phyloP scores from a whole-genome alignment of 805 yeast genomes.

The Candida rishiriensis region DNA sequence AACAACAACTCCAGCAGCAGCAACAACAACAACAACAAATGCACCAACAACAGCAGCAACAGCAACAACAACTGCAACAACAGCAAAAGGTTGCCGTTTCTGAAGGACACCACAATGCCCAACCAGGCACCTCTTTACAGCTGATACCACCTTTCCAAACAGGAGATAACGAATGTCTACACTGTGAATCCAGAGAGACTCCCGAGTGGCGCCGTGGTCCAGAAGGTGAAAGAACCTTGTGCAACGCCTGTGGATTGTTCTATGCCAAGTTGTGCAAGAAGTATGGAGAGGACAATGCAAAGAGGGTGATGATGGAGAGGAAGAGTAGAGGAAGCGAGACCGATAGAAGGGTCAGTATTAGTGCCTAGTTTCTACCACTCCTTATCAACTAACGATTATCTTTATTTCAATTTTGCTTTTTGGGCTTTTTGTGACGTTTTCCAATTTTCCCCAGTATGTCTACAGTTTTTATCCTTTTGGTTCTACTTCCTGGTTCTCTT shows the following conservation, averaged over 20 bases:
- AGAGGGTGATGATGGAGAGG: conserved; percentile 34
- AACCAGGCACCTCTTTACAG: conserved; percentile 1
- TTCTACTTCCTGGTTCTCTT: too few species aligned
- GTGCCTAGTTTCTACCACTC: conserved; percentile 5
- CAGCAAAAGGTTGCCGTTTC: conserved; percentile 2
- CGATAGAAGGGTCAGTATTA: conserved; percentile 27
- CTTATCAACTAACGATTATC: too few species aligned
- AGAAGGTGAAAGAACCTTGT: conserved; percentile 65
- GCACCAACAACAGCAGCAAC: conserved; percentile 2
- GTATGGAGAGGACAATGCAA: conserved; percentile 50
- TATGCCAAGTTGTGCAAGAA: conserved; percentile 63
- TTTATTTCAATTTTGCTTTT: too few species aligned
- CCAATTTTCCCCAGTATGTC: too few species aligned
- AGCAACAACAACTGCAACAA: conserved; percentile 2
- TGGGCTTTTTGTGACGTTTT: too few species aligned
- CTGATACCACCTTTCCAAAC: background rate
- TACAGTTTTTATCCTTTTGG: too few species aligned
- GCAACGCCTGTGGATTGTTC: conserved; percentile 80
- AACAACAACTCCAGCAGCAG: conserved; percentile 1
- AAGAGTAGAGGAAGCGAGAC: conserved; percentile 22
- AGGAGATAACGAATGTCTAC: conserved; percentile 21
- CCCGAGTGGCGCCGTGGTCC: conserved; percentile 90
- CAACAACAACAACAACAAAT: conserved; percentile 1
- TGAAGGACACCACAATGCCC: background rate
- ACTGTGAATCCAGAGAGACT: conserved; percentile 53